Base-by-base conservation (phyloP, 1,139 yeast species). In the Sugiyamaella xylanicola region DNA sequence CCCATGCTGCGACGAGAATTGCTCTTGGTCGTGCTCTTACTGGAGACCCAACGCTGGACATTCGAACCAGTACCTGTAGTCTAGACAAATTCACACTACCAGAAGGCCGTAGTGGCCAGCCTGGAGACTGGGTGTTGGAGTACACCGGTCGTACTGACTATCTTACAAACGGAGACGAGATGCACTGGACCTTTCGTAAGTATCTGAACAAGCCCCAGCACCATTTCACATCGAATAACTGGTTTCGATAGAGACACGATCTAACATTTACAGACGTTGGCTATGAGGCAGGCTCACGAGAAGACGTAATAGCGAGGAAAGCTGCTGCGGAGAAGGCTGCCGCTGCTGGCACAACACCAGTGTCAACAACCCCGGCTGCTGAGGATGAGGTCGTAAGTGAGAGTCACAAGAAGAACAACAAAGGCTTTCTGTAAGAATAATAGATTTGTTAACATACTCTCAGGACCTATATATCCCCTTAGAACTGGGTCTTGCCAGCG, bases 1-100 rank as follows among this genome's bases (percentile, higher is more conserved):
- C 93, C 7, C 96, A 89, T 69, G 96, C 96, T 1, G 96, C 96
- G 4, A 80, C 92, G 4, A 86, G 86, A 66, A 87, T 87, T 56
- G 89, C 91, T 0, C 73, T 89, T 22, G 95, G 95, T 1, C 78
- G 87, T 77, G 81, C 86, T 1, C 73, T 89, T 36, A 68, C 85
- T 62, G 82, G 81, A 1, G 77, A 77, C 54, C 62, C 69, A 1
- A 71, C 75, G 46, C 82, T 82, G 2, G 75, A 72, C 16, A 72
- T 81, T 17, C 72, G 84, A 45, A 77, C 84, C 1, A 86, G 85
- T 1, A 75, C 83, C 13, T 81, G 86, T 63, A 76, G 83, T n/a
- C 67, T 88, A 53, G 86, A 83, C 63, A 75, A 76, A 58, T 86
- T 77, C 63, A 77, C 72, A 72, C 25, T 79, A 74, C 63, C 75